Conservation (phyloP, 129 eudicot genomes). For the Flaveria linearis region DNA sequence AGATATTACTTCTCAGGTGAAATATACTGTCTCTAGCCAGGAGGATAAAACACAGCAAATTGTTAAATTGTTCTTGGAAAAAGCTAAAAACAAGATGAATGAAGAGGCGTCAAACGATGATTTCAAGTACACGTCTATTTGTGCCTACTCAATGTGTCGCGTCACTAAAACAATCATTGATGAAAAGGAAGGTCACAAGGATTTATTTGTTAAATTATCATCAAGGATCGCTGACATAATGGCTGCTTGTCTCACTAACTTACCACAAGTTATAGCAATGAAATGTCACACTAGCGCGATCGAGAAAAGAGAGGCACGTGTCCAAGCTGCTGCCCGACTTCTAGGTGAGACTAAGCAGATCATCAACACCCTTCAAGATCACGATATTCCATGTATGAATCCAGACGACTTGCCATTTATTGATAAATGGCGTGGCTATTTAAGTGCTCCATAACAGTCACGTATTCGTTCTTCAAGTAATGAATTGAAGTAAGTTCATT, state of each 20-base stretch:
- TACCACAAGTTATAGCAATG: slow-evolving; percentile 27
- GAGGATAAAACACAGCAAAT: too few relatives aligned
- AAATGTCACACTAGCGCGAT: slow-evolving; percentile 27
- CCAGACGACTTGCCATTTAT: slow-evolving; percentile 14
- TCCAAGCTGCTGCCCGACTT: slow-evolving; percentile 26
- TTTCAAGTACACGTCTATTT: too few relatives aligned
- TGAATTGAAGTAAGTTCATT: not conserved
- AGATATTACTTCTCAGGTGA: too few relatives aligned
- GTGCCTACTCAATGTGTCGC: too few relatives aligned
- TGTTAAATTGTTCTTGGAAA: too few relatives aligned
- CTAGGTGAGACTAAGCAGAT: slow-evolving; percentile 39
- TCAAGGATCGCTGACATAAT: slow-evolving; percentile 33
- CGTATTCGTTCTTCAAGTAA: too few relatives aligned
- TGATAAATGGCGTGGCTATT: slow-evolving; percentile 26
- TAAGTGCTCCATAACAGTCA: not conserved
- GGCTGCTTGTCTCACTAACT: slow-evolving; percentile 37
- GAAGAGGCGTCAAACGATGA: too few relatives aligned
- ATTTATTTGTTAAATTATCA: too few relatives aligned
- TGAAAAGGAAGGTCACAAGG: too few relatives aligned
- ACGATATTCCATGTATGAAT: not conserved
- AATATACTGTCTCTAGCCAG: too few relatives aligned
- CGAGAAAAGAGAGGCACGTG: slow-evolving; percentile 32
- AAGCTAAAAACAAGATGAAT: too few relatives aligned
- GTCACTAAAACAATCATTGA: too few relatives aligned
- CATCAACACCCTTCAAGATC: slow-evolving; percentile 9